phyloP scores from a whole-genome alignment of 1,139 yeast genomes.

The Kodamaea sp. region DNA sequence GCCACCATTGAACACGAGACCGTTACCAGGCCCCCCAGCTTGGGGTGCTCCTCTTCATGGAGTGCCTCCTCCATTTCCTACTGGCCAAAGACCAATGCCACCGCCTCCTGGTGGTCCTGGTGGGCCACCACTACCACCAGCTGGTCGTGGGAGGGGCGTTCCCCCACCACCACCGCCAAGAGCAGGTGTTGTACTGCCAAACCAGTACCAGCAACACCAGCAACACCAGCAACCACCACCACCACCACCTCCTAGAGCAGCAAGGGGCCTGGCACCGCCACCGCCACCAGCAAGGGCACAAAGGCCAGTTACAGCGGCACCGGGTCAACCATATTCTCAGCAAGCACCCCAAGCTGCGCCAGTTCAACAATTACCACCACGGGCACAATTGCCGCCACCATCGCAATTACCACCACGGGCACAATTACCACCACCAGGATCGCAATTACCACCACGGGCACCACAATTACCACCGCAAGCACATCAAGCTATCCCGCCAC shows the following conservation, averaged over 20 bases:
- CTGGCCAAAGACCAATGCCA: conserved; percentile 2
- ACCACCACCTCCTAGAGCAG: conserved; percentile 30
- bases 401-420: conserved; percentile 1
- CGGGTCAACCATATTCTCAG: conserved; percentile 4
- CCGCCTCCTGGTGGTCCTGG: conserved; percentile 18
- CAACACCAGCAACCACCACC: conserved; percentile 20
- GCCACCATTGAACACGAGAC: conserved; percentile 16
- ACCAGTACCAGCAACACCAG: conserved; percentile 22
- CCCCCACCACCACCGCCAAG: conserved; percentile 12
- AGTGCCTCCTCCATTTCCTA: conserved; percentile 1
- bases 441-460: conserved; percentile 20
- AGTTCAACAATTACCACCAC: conserved; percentile 14
- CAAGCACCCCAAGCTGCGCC: conserved; percentile 16
- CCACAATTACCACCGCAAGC: conserved; percentile 20
- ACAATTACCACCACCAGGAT: conserved; percentile 16
- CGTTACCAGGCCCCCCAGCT: conserved; percentile 16
- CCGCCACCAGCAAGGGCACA: conserved; percentile 33
- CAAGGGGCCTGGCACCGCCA: conserved; percentile 17
- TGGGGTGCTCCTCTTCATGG: conserved; percentile 1
- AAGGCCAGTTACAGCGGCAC: neutral
- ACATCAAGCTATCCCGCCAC: conserved; percentile 17
- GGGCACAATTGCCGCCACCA: conserved; percentile 6
- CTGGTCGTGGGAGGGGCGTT: conserved; percentile 4
- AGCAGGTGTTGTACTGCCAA: conserved; percentile 16
- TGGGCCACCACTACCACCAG: conserved; percentile 18